Evolutionary conservation across 164 flowering plant species (phyloP).

Genomic region (Houttuynia cordata): DNA sequence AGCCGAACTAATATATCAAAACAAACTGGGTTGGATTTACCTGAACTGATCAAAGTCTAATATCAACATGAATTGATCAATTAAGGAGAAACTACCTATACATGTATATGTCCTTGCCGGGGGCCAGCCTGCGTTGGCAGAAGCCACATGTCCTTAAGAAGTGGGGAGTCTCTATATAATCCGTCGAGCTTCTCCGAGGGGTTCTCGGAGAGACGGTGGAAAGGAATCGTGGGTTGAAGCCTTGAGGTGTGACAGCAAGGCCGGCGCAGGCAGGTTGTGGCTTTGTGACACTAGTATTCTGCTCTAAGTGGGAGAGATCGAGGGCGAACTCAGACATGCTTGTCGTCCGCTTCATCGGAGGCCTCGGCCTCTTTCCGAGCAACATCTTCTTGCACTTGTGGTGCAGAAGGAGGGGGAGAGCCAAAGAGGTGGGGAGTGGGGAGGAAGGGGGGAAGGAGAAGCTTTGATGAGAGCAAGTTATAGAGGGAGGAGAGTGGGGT

Average conservation of each 20-base stretch:
- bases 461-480: neutral
- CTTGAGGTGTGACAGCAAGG: neutral
- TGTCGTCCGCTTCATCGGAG: conserved; percentile 48
- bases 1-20: neutral
- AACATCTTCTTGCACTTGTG: conserved; percentile 21
- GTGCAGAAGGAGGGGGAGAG: neutral
- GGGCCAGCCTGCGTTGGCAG: conserved; percentile 50
- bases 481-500: conserved; percentile 7
- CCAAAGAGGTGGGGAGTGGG: conserved; percentile 5
- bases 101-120: conserved; percentile 69
- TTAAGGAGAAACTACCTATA: conserved; percentile 29
- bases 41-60: too few relatives aligned
- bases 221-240: conserved; percentile 17
- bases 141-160: conserved; percentile 49
- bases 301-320: conserved; percentile 20
- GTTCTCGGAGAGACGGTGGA: conserved; percentile 20
- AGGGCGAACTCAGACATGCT: conserved; percentile 51
- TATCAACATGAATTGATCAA: neutral
- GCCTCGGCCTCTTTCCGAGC: conserved; percentile 59
- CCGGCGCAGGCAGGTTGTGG: neutral
- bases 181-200: conserved; percentile 21
- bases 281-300: neutral
- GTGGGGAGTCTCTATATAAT: conserved; percentile 28
- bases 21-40: too few relatives aligned
- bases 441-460: neutral